These are phyloP conservation scores for Funneliformis mosseae DNA, from an alignment of 192 early-diverging fungal genomes.

Conservation along the genomic window DNA sequence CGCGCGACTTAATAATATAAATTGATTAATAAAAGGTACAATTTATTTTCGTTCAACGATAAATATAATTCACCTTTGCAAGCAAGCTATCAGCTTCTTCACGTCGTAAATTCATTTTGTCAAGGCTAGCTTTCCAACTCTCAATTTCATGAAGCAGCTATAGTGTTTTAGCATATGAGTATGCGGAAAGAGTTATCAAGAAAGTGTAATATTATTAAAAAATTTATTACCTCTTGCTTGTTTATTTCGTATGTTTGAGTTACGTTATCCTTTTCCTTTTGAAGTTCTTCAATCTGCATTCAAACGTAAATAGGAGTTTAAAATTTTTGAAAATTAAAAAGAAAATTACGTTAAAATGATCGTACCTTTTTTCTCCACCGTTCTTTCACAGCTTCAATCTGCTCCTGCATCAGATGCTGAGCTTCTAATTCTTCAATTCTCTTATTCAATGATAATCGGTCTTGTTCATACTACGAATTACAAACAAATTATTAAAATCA, in stretches of 20 bases:
- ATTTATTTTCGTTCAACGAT: neutral
- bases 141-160: neutral
- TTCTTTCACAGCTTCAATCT: neutral
- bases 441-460: neutral
- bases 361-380: neutral
- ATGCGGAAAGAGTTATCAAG: neutral
- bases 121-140: neutral
- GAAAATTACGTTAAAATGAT: neutral
- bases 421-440: neutral
- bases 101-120: neutral
- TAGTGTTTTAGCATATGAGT: conserved; percentile 16
- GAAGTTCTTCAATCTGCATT: conserved; percentile 14
- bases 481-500: too few relatives aligned
- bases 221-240: conserved; percentile 27
- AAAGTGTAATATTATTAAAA: neutral
- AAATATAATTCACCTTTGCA: neutral
- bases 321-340: neutral
- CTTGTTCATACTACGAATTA: neutral
- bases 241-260: conserved; percentile 37
- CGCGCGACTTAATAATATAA: neutral
- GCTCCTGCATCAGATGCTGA: neutral
- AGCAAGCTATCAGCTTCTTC: neutral
- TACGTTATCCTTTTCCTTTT: conserved; percentile 36
- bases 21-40: neutral
- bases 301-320: neutral